Conservation (phyloP, 139 green algal genomes). For the Micromonas commoda region DNA sequence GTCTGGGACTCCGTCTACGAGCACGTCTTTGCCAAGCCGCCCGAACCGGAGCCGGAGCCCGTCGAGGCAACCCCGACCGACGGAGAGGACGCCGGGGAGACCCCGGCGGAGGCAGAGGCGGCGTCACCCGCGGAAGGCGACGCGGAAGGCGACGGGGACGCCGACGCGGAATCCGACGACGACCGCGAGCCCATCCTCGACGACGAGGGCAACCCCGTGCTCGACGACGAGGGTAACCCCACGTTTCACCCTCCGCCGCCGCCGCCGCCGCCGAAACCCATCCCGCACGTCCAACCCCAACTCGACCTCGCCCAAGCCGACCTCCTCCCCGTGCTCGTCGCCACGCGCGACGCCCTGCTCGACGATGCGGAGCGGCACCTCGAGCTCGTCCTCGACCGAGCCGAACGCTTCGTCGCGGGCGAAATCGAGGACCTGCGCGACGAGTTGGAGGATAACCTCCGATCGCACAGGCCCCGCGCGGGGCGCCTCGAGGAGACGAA, state of each 20-base stretch:
- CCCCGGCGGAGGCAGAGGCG: background rate
- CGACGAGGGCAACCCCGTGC: background rate
- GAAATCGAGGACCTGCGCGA: slow-evolving; percentile 41
- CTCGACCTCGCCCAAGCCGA: background rate
- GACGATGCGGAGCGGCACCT: background rate
- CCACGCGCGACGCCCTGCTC: background rate
- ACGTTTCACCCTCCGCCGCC: background rate
- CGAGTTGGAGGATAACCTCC: slow-evolving; percentile 51
- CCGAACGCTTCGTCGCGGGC: background rate
- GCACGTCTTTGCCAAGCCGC: background rate
- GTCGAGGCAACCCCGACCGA: background rate
- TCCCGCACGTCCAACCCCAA: background rate
- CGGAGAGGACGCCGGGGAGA: background rate
- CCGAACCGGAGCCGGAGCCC: background rate
- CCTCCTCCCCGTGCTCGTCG: background rate
- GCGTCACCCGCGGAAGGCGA: no score
- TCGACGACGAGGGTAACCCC: background rate
- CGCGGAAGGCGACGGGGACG: no score
- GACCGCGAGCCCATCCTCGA: background rate
- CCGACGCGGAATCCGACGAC: background rate
- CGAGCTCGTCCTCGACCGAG: background rate
- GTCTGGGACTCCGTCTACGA: background rate
- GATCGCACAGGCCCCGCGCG: slow-evolving; percentile 50
- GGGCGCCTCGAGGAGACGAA: slow-evolving; percentile 46
- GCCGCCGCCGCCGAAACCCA: no score